phyloP scores from a whole-genome alignment of 345 rosid species.

The Brassica carinata region DNA sequence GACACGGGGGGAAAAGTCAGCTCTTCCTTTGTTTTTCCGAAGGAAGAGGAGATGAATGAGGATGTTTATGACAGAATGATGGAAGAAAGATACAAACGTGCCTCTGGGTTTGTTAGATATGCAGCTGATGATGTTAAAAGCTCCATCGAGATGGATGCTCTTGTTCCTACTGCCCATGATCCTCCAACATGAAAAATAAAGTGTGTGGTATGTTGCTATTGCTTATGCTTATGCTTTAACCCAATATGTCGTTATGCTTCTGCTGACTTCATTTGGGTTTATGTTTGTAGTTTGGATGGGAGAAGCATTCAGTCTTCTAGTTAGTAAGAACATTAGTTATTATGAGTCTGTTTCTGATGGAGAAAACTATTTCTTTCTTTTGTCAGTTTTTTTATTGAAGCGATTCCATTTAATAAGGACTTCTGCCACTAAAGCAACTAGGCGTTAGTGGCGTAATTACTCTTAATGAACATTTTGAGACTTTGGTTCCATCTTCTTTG shows the following conservation, averaged over 20 bases:
- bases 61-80: slow-evolving; percentile 80
- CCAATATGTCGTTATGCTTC: neutral
- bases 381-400: slow-evolving; percentile 73
- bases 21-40: slow-evolving; percentile 58
- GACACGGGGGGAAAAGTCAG: slow-evolving; percentile 43
- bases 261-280: slow-evolving; percentile 30
- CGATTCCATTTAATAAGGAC: slow-evolving; percentile 88
- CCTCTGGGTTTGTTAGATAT: slow-evolving; percentile 51
- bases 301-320: slow-evolving; percentile 70
- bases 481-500: neutral
- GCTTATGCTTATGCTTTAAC: neutral
- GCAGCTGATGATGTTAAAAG: slow-evolving; percentile 67
- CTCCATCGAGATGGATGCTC: slow-evolving; percentile 56
- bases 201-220: slow-evolving; percentile 62
- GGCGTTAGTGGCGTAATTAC: neutral
- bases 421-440: slow-evolving; percentile 64
- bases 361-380: neutral
- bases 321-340: no score
- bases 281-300: slow-evolving; percentile 70
- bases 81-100: slow-evolving; percentile 75
- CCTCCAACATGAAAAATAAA: slow-evolving; percentile 90
- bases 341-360: no score
- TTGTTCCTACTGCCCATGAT: slow-evolving; percentile 53
- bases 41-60: slow-evolving; percentile 77
- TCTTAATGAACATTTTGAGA: neutral